These are phyloP conservation scores for Saksenaea vasiformis DNA, from an alignment of 371 early-diverging fungal species.

Conservation along the genomic window DNA sequence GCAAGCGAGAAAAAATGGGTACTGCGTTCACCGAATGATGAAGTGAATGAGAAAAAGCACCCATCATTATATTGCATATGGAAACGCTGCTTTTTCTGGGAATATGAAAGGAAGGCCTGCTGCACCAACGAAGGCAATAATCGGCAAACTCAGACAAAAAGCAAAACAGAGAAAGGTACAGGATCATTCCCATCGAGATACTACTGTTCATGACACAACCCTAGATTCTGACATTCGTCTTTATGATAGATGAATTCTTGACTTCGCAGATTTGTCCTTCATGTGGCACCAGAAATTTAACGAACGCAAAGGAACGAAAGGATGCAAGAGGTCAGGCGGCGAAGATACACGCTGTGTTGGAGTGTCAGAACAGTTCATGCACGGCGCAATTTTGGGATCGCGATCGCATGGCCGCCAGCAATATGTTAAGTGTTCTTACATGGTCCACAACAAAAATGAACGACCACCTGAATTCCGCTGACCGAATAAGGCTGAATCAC, in stretches of 20 bases:
- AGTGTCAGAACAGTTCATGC: background rate
- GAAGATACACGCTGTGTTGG: background rate
- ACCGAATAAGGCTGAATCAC: background rate
- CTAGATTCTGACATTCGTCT: background rate
- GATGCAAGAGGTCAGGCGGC: too few relatives aligned
- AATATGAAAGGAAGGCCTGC: background rate
- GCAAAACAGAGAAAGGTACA: background rate
- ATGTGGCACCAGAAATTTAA: background rate
- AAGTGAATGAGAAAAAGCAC: background rate
- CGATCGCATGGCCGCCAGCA: background rate
- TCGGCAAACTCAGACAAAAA: background rate
- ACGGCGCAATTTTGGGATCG: background rate
- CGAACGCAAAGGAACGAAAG: background rate
- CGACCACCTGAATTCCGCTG: background rate
- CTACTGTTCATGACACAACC: background rate
- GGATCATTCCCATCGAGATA: background rate
- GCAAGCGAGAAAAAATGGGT: background rate
- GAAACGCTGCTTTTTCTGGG: background rate
- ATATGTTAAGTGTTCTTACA: background rate
- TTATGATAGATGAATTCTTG: background rate
- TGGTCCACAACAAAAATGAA: background rate
- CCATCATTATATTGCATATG: background rate
- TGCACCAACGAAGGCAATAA: background rate
- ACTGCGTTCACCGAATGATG: background rate
- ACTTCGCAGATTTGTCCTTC: background rate